Percentiles rank a stretch among this genome's conserved stretches.
Evolutionary conservation across 2,329 filamentous ascomycete genomes (phyloP).

Genomic region (Sphaerulina musiva): DNA sequence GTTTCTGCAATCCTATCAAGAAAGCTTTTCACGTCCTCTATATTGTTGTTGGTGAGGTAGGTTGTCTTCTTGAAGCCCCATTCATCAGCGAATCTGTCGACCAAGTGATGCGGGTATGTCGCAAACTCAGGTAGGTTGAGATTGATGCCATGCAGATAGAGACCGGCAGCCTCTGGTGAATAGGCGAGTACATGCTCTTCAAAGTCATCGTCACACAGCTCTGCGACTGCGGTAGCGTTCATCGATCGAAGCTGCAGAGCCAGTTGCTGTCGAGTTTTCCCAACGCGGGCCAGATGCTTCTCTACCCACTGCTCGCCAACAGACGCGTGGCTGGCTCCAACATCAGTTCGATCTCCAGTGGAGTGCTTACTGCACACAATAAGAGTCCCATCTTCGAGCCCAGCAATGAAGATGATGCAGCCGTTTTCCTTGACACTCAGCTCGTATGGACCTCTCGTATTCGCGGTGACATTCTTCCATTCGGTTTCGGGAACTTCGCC

Average conservation of each 20-base stretch:
- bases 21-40: constrained; percentile 68
- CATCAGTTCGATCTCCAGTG: constrained; percentile 69
- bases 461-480: constrained; percentile 69
- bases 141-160: constrained; percentile 95
- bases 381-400: constrained; percentile 79
- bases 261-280: constrained; percentile 71
- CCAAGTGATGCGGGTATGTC: constrained; percentile 74
- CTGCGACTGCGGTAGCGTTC: constrained; percentile 91
- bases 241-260: constrained; percentile 66
- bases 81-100: constrained; percentile 79
- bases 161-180: constrained; percentile 67
- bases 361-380: constrained; percentile 99
- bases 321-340: constrained; percentile 69
- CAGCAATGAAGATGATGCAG: constrained; percentile 97
- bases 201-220: constrained; percentile 91
- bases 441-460: constrained; percentile 85
- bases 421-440: constrained; percentile 97
- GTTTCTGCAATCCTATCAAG: constrained; percentile 80
- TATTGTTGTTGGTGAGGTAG: constrained; percentile 67
- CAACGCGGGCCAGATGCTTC: constrained; percentile 67
- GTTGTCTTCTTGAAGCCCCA: constrained; percentile 94
- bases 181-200: constrained; percentile 97
- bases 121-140: constrained; percentile 87
- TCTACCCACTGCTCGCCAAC: constrained; percentile 79
- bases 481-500: constrained; percentile 73